phyloP scores from a whole-genome alignment of 495 filamentous ascomycete genomes.

The Immersiella caudata region DNA sequence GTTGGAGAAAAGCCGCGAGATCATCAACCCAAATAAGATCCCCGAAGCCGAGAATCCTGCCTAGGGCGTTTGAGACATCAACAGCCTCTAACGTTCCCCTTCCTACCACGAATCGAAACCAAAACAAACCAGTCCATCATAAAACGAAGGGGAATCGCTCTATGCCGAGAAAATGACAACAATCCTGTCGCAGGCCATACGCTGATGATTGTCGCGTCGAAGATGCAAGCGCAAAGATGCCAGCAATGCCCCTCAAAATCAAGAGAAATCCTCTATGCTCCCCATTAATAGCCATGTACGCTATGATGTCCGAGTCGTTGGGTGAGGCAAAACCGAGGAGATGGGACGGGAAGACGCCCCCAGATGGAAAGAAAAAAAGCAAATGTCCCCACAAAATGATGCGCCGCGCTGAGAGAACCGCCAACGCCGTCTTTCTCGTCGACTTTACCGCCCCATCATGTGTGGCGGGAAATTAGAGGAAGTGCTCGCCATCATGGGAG shows the following conservation, averaged over 20 bases:
- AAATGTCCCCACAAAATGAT: constrained; percentile 14
- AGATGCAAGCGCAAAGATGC: constrained; percentile 22
- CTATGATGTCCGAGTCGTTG: constrained; percentile 22
- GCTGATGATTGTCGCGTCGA: constrained; percentile 26
- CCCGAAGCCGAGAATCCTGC: constrained; percentile 23
- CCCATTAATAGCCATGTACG: constrained; percentile 21
- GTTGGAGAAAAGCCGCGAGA: constrained; percentile 31
- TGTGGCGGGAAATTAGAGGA: constrained; percentile 30
- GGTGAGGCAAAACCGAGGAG: constrained; percentile 10
- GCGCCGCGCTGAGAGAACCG: neutral
- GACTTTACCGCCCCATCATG: constrained; percentile 37
- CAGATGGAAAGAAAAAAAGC: constrained; percentile 18
- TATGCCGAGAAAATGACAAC: constrained; percentile 16
- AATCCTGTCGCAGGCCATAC: constrained; percentile 27
- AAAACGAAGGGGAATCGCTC: constrained; percentile 29
- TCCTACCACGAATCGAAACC: constrained; percentile 22
- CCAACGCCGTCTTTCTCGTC: neutral
- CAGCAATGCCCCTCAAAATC: constrained; percentile 14
- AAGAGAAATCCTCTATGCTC: constrained; percentile 15
- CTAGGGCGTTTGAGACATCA: constrained; percentile 13
- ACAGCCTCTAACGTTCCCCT: constrained; percentile 25
- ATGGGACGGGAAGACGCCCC: neutral
- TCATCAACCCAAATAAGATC: constrained; percentile 28
- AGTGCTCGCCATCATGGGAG: constrained; percentile 26
- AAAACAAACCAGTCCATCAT: constrained; percentile 12